phyloP scores from a whole-genome alignment of 2,329 filamentous ascomycete species.

The Aspergillus sp. region DNA sequence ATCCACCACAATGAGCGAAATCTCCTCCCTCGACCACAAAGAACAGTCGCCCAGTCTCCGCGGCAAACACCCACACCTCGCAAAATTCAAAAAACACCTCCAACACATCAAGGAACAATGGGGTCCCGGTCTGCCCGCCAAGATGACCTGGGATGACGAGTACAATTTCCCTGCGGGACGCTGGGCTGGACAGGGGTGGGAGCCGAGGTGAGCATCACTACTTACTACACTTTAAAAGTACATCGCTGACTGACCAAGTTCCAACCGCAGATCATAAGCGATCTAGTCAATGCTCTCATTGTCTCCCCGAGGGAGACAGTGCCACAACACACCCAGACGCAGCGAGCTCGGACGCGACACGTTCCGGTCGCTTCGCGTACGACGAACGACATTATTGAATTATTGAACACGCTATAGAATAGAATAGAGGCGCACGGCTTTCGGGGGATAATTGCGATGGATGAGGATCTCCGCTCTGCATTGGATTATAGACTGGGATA shows the following conservation, averaged over 20 bases:
- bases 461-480: neutral
- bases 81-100: conserved; percentile 10
- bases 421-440: neutral
- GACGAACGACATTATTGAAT: neutral
- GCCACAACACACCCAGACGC: neutral
- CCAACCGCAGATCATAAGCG: neutral
- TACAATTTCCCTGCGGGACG: conserved; percentile 17
- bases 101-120: conserved; percentile 10
- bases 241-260: neutral
- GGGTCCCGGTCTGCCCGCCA: conserved; percentile 8
- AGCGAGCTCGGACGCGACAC: neutral
- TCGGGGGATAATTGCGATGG: neutral
- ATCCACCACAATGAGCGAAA: conserved; percentile 3
- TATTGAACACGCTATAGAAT: no score
- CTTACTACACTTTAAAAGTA: neutral
- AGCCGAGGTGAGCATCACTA: neutral
- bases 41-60: neutral
- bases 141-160: conserved; percentile 17
- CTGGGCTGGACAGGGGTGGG: conserved; percentile 12
- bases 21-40: neutral
- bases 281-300: neutral
- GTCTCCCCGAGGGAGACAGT: neutral
- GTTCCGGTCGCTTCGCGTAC: neutral
- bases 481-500: neutral
- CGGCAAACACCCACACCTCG: neutral